Evolutionary conservation across 257 asterid genomes (phyloP), one percentile per base, ranked within the genome.

Genomic region (Capsicum chinense): DNA sequence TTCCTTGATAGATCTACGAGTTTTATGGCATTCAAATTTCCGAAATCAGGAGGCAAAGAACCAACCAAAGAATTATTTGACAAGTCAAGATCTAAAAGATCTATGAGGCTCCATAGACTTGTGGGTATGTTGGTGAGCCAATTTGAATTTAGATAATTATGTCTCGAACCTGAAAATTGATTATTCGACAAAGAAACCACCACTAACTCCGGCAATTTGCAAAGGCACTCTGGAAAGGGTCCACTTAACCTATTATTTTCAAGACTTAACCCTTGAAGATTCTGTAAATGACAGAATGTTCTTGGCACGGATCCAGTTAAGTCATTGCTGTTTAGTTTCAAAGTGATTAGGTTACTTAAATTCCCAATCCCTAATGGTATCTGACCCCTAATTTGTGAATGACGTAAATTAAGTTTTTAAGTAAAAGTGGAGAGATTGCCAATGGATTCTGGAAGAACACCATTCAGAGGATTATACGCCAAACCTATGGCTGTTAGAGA

Each of bases 311-410:
- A 69, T 76, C 90, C 89, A 35, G 79, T 84, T 33, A 89, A 79
- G 52, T 84, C 83, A 85, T 87, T 87, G 7, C 83, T 84, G 39
- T 7, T 8, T 47, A 89, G 64, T 17, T 2, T 5, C 42, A 89
- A 74, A 21, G 71, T 0, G 57, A 58, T 74, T 87, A 89, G 71
- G 86, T 88, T 84, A 60, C 87, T 87, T 80, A 89, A 81, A 86
- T 87, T 89, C 21, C 89, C 90, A 33, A 87, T 67, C 64, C 88
- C 89, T 50, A 50, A 60, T 0, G 90, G 92, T 35, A 89, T 87
- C 9, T 35, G 39, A 0, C 92, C 90, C 19, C 52, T 79, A 71
- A 89, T 71, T 56, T 56, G 69, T 15, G 79, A 80, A 19, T 19
- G 26, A 62, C 54, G 59, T 26, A 87, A 60, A 60, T 17, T 52